phyloP scores from a whole-genome alignment of 176 grass and related monocot species.

The Bolboschoenus planiculmis region DNA sequence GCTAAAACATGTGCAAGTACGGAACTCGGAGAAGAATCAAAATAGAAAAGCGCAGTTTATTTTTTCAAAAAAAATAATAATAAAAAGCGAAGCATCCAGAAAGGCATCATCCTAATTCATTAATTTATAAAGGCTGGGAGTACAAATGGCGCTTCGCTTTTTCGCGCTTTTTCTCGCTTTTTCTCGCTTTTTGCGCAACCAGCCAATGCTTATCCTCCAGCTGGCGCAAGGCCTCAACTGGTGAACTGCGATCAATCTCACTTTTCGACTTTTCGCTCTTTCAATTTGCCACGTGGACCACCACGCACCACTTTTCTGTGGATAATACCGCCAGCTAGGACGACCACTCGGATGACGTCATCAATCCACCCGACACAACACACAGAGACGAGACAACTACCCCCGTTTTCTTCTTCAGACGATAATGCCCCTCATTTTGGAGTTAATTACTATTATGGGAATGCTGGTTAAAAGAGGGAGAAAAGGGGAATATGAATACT shows the following conservation, averaged over 20 bases:
- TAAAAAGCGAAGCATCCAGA: neutral
- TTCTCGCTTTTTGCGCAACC: slow-evolving; percentile 5
- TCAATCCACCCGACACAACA: neutral
- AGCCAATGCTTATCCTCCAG: slow-evolving; percentile 31
- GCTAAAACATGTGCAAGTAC: neutral
- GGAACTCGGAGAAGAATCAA: neutral
- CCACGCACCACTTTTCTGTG: neutral
- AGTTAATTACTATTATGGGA: neutral
- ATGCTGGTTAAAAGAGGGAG: no score
- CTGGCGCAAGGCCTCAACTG: neutral
- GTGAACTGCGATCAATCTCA: neutral
- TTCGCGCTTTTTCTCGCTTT: neutral
- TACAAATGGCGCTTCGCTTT: neutral
- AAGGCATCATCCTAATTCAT: neutral
- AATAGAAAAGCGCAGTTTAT: no score
- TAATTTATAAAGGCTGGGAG: no score
- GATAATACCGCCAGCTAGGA: slow-evolving; percentile 23
- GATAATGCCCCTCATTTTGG: neutral
- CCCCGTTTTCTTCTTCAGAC: neutral
- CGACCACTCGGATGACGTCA: neutral
- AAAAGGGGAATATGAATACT: no score
- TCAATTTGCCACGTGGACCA: slow-evolving; percentile 18
- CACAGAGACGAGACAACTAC: neutral
- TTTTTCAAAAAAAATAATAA: no score
- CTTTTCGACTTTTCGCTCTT: neutral